These are phyloP conservation scores for Angomonas deanei DNA, from an alignment of 208 protist species.

Conservation along the genomic window DNA sequence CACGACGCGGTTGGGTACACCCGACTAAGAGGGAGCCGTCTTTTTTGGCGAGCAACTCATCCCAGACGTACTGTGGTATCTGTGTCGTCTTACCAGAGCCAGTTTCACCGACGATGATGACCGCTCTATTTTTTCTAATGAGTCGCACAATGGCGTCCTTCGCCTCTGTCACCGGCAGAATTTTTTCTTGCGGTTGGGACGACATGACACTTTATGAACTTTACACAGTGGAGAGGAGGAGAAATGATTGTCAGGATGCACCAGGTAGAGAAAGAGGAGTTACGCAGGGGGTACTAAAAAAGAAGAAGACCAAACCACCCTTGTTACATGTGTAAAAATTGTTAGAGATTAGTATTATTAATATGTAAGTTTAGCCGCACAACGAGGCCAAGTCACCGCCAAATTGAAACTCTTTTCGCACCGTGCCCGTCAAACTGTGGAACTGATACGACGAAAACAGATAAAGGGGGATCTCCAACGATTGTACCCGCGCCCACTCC, in stretches of 20 bases:
- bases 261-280: too few relatives aligned
- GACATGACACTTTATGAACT: too few relatives aligned
- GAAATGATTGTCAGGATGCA: not conserved
- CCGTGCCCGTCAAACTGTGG: constrained; percentile 67
- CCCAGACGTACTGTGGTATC: constrained; percentile 93
- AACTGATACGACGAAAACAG: constrained; percentile 80
- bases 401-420: constrained; percentile 66
- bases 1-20: constrained; percentile 95
- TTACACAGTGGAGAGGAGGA: too few relatives aligned
- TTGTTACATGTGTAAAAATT: not conserved
- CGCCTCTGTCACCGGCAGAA: constrained; percentile 75
- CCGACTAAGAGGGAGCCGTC: constrained; percentile 56
- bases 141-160: constrained; percentile 69
- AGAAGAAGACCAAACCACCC: not conserved
- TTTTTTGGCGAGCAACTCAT: constrained; percentile 60
- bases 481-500: constrained; percentile 84
- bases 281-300: too few relatives aligned
- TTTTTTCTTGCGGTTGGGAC: constrained; percentile 14
- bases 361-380: constrained; percentile 34
- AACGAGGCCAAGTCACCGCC: constrained; percentile 69
- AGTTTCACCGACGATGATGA: constrained; percentile 93
- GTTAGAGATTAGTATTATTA: not conserved
- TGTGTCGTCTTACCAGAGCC: constrained; percentile 93
- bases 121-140: constrained; percentile 69
- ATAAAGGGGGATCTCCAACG: constrained; percentile 79